Percentiles rank a stretch among this genome's conserved stretches.
Evolutionary conservation across 176 grass and related monocot genomes (phyloP).

Genomic region (Saccharum officinarum): DNA sequence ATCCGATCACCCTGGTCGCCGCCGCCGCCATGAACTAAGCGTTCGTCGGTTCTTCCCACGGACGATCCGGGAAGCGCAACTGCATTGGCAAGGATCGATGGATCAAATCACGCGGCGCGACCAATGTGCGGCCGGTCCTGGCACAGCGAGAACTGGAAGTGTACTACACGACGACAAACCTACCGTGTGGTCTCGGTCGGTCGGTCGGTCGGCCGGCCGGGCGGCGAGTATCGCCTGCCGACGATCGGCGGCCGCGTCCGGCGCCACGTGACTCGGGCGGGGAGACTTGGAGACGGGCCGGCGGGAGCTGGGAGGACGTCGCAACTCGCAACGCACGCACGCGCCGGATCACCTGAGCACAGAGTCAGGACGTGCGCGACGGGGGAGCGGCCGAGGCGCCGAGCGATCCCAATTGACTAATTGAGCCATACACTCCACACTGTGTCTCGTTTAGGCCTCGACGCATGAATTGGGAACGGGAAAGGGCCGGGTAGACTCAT

Average conservation of each 20-base stretch:
- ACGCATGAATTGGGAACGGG: too few species aligned
- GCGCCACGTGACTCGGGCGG: neutral
- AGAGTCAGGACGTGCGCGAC: neutral
- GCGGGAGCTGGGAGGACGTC: neutral
- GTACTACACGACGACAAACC: neutral
- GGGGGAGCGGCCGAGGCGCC: too few species aligned
- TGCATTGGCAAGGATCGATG: neutral
- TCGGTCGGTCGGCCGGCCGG: neutral
- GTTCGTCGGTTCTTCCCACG: neutral
- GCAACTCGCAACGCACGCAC: neutral
- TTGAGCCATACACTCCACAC: neutral
- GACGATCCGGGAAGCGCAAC: neutral
- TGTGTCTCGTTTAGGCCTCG: too few species aligned
- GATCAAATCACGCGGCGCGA: neutral
- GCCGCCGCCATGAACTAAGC: conserved; percentile 23
- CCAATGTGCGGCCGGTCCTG: neutral
- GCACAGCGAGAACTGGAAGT: neutral
- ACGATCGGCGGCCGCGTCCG: neutral
- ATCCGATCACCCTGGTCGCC: conserved; percentile 45
- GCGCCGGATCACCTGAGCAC: neutral
- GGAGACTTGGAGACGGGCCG: neutral
- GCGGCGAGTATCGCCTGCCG: neutral
- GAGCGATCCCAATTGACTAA: neutral
- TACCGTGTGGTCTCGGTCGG: neutral
- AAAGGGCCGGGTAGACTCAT: too few species aligned